Evolutionary conservation across 768 basidiomycete species (phyloP).

Genomic region (Lactifluus piperatus): DNA sequence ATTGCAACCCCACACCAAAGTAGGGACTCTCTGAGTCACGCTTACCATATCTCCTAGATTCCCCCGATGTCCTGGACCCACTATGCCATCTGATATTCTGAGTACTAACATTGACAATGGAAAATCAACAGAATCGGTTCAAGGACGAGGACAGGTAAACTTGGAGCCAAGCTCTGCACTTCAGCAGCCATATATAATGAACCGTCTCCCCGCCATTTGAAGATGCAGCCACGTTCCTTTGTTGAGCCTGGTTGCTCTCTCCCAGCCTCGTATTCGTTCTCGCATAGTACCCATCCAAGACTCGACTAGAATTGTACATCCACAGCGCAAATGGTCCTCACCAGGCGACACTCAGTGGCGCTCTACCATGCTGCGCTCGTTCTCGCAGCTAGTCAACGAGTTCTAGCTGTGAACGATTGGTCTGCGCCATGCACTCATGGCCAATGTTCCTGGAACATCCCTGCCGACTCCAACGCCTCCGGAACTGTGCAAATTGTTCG

Average conservation of each 20-base stretch:
- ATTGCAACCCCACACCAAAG: too few relatives aligned
- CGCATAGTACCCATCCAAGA: not conserved
- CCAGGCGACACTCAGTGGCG: not conserved
- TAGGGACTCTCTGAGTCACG: too few relatives aligned
- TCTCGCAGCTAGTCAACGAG: not conserved
- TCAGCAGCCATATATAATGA: too few relatives aligned
- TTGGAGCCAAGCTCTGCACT: too few relatives aligned
- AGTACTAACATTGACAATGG: too few relatives aligned
- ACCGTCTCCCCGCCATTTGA: not conserved
- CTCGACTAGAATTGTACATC: not conserved
- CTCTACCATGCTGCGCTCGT: not conserved
- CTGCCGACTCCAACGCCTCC: not conserved
- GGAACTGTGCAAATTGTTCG: conserved; percentile 9
- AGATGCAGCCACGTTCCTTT: not conserved
- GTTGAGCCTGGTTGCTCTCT: too few relatives aligned
- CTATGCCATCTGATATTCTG: too few relatives aligned
- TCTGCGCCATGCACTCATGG: conserved; percentile 4
- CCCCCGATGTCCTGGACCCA: too few relatives aligned
- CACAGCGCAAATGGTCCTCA: not conserved
- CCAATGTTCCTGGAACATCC: conserved; percentile 9
- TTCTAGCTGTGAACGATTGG: conserved; percentile 9
- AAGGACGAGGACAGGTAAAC: too few relatives aligned
- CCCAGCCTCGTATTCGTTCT: not conserved
- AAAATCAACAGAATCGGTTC: too few relatives aligned
- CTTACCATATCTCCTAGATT: too few relatives aligned